Evolutionary conservation across 306 rosid genomes (phyloP).

Genomic region (Boehmeria nivea): DNA sequence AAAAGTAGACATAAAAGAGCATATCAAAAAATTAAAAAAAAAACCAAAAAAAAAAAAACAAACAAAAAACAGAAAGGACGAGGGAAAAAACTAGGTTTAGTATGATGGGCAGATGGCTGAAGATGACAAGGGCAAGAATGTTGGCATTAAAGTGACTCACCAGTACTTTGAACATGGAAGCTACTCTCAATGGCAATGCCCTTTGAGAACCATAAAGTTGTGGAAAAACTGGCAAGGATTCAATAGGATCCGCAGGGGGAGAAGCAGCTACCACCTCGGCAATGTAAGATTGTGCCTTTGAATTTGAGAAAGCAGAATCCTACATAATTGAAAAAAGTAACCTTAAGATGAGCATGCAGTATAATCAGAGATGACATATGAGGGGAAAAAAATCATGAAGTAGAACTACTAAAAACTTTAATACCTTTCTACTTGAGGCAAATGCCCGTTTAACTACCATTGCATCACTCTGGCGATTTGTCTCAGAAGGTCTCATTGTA

Average conservation of each 20-base stretch:
- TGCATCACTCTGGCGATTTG: conserved; percentile 77
- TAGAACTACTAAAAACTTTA: conserved; percentile 18
- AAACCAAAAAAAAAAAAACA: no score
- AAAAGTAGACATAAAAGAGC: no score
- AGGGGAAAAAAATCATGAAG: conserved; percentile 1
- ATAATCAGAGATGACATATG: conserved; percentile 12
- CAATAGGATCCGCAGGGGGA: conserved; percentile 41
- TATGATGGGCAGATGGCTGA: not conserved
- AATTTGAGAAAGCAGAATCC: conserved; percentile 70
- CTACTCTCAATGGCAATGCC: conserved; percentile 68
- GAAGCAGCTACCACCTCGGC: conserved; percentile 61
- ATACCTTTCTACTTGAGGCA: conserved; percentile 54
- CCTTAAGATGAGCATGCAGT: conserved; percentile 3
- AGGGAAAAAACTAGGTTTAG: not conserved
- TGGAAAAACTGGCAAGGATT: conserved; percentile 47
- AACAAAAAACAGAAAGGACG: no score
- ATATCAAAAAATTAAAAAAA: no score
- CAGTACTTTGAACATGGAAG: conserved; percentile 81
- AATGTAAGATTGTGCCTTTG: conserved; percentile 58
- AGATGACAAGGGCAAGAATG: conserved; percentile 9
- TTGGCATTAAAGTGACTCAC: conserved; percentile 40
- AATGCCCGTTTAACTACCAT: conserved; percentile 87
- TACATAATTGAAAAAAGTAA: conserved; percentile 22
- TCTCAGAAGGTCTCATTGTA: conserved; percentile 44
- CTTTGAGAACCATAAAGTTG: conserved; percentile 57